Conservation (phyloP, 768 basidiomycete species). For the Boletellus ananas region DNA sequence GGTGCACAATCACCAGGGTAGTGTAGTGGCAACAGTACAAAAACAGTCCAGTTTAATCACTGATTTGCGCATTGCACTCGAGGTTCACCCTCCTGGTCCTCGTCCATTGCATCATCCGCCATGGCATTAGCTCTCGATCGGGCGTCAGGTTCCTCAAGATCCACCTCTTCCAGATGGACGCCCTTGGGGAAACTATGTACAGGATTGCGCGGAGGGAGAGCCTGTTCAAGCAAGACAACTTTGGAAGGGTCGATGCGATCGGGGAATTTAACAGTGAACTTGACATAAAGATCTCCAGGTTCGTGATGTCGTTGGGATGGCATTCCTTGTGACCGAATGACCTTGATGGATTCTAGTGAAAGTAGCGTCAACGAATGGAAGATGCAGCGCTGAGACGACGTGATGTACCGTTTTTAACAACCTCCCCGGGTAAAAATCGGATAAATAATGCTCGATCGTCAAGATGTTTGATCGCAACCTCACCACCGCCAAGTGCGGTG, state of each 20-base stretch:
- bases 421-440: conserved; percentile 81
- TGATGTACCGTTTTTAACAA: conserved; percentile 85
- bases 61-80: conserved; percentile 96
- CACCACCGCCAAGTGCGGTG: conserved; percentile 90
- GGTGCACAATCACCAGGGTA: conserved; percentile 20
- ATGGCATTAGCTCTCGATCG: conserved; percentile 42
- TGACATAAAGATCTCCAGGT: conserved; percentile 88
- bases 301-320: conserved; percentile 98
- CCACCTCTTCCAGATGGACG: conserved; percentile 76
- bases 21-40: conserved; percentile 16
- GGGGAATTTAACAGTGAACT: conserved; percentile 86
- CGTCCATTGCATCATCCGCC: conserved; percentile 85
- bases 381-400: background rate
- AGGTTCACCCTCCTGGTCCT: conserved; percentile 81
- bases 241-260: conserved; percentile 64
- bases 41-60: conserved; percentile 35
- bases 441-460: conserved; percentile 89
- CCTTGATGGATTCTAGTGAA: conserved; percentile 74
- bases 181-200: conserved; percentile 66
- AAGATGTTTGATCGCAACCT: conserved; percentile 85
- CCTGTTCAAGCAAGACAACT: conserved; percentile 75
- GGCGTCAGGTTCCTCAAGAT: conserved; percentile 74
- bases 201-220: conserved; percentile 74
- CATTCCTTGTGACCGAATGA: conserved; percentile 95
- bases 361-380: conserved; percentile 1